A percentile compares a stretch with the other conserved stretches of the same genome.
These are phyloP conservation scores for Eimeria maxima DNA, from an alignment of 169 alveolate genomes.

Conservation along the genomic window DNA sequence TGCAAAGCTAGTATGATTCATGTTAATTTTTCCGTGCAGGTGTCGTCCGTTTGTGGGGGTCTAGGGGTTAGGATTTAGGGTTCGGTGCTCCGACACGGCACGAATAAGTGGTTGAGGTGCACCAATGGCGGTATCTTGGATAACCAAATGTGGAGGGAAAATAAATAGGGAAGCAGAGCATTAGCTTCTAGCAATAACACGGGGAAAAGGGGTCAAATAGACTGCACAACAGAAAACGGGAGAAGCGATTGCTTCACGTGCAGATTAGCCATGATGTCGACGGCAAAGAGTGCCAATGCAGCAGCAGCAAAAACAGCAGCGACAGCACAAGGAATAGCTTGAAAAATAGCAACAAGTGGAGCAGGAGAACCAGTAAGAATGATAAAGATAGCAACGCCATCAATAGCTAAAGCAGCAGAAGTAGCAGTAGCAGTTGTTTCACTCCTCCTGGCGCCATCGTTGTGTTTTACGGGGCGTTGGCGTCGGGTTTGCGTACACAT, in stretches of 20 bases:
- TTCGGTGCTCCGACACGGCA: background rate
- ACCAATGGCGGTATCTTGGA: background rate
- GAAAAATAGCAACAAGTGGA: background rate
- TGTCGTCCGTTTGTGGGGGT: too few species aligned
- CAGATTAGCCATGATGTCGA: too few species aligned
- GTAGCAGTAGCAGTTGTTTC: background rate
- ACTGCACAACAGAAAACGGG: too few species aligned
- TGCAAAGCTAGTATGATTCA: too few species aligned
- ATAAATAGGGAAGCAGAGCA: too few species aligned
- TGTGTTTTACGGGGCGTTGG: background rate
- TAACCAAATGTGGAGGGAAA: background rate
- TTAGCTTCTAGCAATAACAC: too few species aligned
- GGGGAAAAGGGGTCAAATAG: too few species aligned
- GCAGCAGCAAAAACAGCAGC: background rate
- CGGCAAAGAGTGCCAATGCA: too few species aligned
- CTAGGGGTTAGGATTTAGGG: conserved; percentile 10
- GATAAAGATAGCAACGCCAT: background rate
- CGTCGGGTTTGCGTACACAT: conserved; percentile 4
- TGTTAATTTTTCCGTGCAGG: too few species aligned
- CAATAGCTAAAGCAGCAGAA: background rate
- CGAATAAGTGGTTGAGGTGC: background rate
- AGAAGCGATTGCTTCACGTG: too few species aligned
- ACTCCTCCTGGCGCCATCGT: background rate
- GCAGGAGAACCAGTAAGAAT: background rate
- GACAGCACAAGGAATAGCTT: background rate